Base-by-base conservation (phyloP, 352 stramenopile species). In the Phytopythium cucurbitacearum region DNA sequence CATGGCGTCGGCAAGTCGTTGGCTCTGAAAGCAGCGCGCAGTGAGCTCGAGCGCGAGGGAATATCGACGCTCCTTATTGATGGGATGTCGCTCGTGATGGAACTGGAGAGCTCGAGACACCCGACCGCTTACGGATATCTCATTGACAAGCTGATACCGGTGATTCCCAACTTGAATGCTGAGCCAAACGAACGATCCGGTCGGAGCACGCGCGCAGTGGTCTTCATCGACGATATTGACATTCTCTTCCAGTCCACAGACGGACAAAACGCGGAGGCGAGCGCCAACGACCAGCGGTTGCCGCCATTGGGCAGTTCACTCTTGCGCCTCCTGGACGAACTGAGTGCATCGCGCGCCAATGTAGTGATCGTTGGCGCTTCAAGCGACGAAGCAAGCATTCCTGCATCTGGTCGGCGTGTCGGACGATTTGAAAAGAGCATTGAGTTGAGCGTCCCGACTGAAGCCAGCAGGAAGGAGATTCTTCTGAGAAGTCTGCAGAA, bases 201-300 rank as follows among this genome's bases (percentile, higher is more conserved):
- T 9, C 5, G 4, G 15, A 8, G 40, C 49, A 16, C 48, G 54
- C 41, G 56, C 28, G 16, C 65, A 9, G 76, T 87, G 11, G 49
- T 91, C 16, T 40, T 91, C 36, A 68, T 93, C 52, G 83, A 93
- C 62, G 77, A 93, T 35, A 53, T 89, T 36, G 72, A 89, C 42
- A 70, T 69, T 39, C 69, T 91, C 42, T 91, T 93, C 56, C 65
- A 76, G 49, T 60, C 69, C 0, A 38, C 61, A 0, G 71, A 74
- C 41, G 77, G 76, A 3, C 63, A 76, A 42, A 8, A 51, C 12
- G 57, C 57, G 4, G 60, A 67, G 28, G 62, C 61, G 1, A 53
- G 45, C 15, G 59, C 73, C 12, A 67, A 60, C 11, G 59, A 73
- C 5, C 50, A 59, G 7, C 60, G 60, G 7, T 56, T 82, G 15